phyloP scores from a whole-genome alignment of 257 asterid genomes.

The Solanum arcanum region DNA sequence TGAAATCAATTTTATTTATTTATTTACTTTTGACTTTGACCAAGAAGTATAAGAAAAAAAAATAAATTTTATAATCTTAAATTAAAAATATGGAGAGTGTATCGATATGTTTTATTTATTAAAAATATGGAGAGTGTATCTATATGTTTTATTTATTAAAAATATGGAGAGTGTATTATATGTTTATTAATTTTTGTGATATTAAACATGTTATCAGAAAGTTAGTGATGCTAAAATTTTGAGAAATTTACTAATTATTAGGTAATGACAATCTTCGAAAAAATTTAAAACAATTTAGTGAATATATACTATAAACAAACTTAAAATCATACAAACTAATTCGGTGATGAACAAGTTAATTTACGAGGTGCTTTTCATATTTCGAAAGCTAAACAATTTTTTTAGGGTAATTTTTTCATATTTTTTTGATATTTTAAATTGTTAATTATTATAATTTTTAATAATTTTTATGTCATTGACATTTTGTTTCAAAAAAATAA shows the following conservation, averaged over 20 bases:
- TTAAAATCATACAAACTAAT: not conserved
- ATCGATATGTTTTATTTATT: no score
- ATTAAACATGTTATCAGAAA: not conserved
- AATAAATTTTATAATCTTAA: no score
- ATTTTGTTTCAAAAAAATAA: not conserved
- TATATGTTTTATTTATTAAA: no score
- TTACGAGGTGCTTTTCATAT: not conserved
- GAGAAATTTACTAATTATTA: not conserved
- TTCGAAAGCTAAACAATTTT: not conserved
- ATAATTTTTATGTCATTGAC: not conserved
- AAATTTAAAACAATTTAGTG: not conserved
- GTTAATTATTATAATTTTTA: not conserved
- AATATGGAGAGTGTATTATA: not conserved
- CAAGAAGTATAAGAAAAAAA: not conserved
- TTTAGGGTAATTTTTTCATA: not conserved
- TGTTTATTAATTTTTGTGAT: not conserved
- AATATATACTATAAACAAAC: not conserved
- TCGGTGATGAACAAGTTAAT: not conserved
- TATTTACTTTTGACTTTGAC: not conserved
- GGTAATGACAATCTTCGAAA: not conserved
- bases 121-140: not conserved
- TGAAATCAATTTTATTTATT: no score
- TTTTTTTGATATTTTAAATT: not conserved
- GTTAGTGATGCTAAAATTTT: rapidly evolving
- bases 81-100: not conserved